These are phyloP conservation scores for Sarcodon aspratus DNA, from an alignment of 768 basidiomycete species.

Conservation along the genomic window DNA sequence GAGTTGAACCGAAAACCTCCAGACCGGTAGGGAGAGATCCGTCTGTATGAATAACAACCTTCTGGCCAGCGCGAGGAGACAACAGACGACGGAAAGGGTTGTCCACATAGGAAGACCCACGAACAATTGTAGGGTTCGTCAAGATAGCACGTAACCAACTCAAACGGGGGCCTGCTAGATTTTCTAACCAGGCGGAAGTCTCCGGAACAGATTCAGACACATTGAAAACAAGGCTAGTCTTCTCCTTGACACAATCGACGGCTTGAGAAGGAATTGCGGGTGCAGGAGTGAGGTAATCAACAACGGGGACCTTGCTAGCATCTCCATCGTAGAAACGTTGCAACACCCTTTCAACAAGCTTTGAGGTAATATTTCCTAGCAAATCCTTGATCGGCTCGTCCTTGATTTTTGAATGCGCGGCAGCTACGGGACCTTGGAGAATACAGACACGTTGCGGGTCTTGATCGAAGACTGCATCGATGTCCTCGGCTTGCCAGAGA, in stretches of 20 bases:
- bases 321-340: constrained; percentile 73
- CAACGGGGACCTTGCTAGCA: constrained; percentile 55
- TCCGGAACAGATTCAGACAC: constrained; percentile 46
- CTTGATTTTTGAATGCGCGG: constrained; percentile 74
- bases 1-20: constrained; percentile 63
- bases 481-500: constrained; percentile 95
- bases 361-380: constrained; percentile 75
- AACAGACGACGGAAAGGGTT: constrained; percentile 87
- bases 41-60: constrained; percentile 44
- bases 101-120: constrained; percentile 74
- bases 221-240: constrained; percentile 22
- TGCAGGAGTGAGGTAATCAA: constrained; percentile 74
- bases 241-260: constrained; percentile 21
- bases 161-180: constrained; percentile 70
- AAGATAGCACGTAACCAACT: constrained; percentile 84
- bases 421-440: constrained; percentile 93
- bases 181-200: constrained; percentile 67
- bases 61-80: constrained; percentile 70
- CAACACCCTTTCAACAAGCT: constrained; percentile 70
- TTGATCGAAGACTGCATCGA: constrained; percentile 97
- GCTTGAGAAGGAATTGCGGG: constrained; percentile 25
- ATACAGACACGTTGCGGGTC: constrained; percentile 98
- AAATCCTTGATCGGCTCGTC: constrained; percentile 93
- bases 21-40: constrained; percentile 44
- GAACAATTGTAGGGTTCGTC: constrained; percentile 73